phyloP scores from a whole-genome alignment of 2,329 filamentous ascomycete species.

The Aspergillus sp. region DNA sequence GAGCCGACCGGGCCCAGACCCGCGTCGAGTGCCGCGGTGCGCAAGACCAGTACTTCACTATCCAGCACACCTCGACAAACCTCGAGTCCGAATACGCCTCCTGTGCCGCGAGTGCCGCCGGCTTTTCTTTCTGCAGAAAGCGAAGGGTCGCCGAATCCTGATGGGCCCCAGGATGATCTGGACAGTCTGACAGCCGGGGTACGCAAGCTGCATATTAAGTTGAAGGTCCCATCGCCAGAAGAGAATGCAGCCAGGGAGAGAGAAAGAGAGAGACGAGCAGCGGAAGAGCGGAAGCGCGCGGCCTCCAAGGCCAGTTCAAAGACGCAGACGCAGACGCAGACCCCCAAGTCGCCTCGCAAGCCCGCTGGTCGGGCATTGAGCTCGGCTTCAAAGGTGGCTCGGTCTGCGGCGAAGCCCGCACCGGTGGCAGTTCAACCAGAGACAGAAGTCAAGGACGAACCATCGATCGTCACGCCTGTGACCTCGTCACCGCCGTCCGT shows the following conservation, averaged over 20 bases:
- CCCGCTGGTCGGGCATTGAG: conserved; percentile 7
- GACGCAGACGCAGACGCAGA: not conserved
- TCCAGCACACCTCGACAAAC: conserved; percentile 41
- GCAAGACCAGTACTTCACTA: conserved; percentile 61
- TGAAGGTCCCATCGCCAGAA: conserved; percentile 60
- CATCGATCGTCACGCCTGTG: conserved; percentile 3
- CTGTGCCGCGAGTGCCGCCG: conserved; percentile 47
- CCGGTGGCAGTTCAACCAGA: not conserved
- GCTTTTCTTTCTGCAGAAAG: conserved; percentile 26
- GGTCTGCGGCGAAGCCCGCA: conserved; percentile 9
- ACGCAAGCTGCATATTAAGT: conserved; percentile 57
- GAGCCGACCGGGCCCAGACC: conserved; percentile 14
- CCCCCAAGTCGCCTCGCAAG: conserved; percentile 35
- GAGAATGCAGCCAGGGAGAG: conserved; percentile 58
- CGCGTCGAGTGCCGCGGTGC: conserved; percentile 47
- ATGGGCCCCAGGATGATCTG: conserved; percentile 39
- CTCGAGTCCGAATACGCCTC: conserved; percentile 42
- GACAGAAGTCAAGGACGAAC: not conserved
- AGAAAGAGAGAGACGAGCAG: conserved; percentile 50
- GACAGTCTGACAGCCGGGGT: conserved; percentile 56
- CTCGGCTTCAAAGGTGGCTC: conserved; percentile 11
- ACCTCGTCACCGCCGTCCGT: conserved; percentile 11
- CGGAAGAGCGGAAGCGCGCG: conserved; percentile 46
- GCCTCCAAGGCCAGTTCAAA: conserved; percentile 19
- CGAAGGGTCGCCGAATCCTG: not conserved